Evolutionary conservation across 495 filamentous ascomycete genomes (phyloP), one percentile per base, ranked within the genome.

Genomic region (Cercophora samala): DNA sequence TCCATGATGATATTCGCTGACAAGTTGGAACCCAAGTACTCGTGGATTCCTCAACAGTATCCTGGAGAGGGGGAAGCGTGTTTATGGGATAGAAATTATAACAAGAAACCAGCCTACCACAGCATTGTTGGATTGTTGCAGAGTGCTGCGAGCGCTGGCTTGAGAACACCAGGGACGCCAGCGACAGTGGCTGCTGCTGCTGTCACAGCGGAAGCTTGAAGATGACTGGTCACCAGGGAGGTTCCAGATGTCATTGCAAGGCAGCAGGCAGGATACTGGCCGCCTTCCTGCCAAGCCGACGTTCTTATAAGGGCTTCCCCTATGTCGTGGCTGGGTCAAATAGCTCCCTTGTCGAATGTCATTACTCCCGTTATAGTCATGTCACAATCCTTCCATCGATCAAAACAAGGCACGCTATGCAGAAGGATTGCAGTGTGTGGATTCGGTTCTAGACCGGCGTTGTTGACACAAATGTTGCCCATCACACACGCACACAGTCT

Each of bases 71-170:
- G 84, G 8, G 82, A 76, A 55, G 83, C 84, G 0, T 77, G 77
- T 58, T 77, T 83, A 11, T 86, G 79, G 80, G 83, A 85, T 64
- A 73, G 77, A 63, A 77, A 78, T 32, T 68, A 80, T 1, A 71
- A 60, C 1, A 83, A 83, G 77, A 85, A 86, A 76, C 83, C 82
- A 9, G 84, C 84, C 2, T 86, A 85, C 63, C 68, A 65, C 17
- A 61, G 66, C 56, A 69, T 81, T 15, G 62, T 66, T 32, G 69
- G 64, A 26, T 60, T 76, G 18, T 65, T 80, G 13, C 64, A 67
- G 24, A 70, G 66, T 18, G 58, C 60, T 8, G 68, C 68, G 24
- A 54, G 63, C n/a, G 26, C 26, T 46, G 58, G 58, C 22, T 19
- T 66, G 26, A 42, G 58, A 24, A 61, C 52, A 0, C 25, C 66